phyloP scores from a whole-genome alignment of 768 basidiomycete species.

The Phanerodontia chrysosporium region DNA sequence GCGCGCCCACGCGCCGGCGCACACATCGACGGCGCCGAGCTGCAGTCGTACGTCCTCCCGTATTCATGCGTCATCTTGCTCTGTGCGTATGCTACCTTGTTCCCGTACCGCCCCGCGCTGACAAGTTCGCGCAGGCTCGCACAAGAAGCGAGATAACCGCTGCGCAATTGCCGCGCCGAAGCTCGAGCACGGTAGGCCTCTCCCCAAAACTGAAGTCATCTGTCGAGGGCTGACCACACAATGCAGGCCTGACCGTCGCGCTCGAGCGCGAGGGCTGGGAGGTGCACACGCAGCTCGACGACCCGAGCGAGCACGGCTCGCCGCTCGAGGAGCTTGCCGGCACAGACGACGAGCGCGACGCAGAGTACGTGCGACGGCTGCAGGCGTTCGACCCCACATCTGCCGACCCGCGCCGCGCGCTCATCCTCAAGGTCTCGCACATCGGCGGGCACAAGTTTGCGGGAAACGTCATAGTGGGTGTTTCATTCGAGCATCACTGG shows the following conservation, averaged over 20 bases:
- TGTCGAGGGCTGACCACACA: conserved; percentile 34
- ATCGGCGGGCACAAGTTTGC: conserved; percentile 92
- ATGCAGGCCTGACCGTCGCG: conserved; percentile 46
- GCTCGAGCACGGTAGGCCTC: conserved; percentile 49
- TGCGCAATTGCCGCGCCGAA: conserved; percentile 86
- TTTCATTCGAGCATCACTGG: neutral
- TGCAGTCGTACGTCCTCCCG: conserved; percentile 77
- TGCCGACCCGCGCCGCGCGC: conserved; percentile 56
- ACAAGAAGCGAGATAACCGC: conserved; percentile 88
- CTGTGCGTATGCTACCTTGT: conserved; percentile 49
- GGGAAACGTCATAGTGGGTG: conserved; percentile 83
- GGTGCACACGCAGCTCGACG: conserved; percentile 70
- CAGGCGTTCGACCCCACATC: conserved; percentile 43
- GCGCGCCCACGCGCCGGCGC: conserved; percentile 45
- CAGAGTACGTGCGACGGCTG: conserved; percentile 43
- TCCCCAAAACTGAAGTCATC: too few relatives aligned
- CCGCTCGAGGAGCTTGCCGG: conserved; percentile 60
- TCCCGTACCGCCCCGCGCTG: neutral
- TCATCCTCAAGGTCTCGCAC: conserved; percentile 86
- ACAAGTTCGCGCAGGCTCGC: conserved; percentile 60
- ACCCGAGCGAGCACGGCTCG: conserved; percentile 36
- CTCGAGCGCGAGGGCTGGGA: conserved; percentile 70
- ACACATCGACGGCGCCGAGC: conserved; percentile 37
- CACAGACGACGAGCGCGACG: conserved; percentile 49
- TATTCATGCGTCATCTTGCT: conserved; percentile 88